Base-by-base conservation (phyloP, 2,329 filamentous ascomycete genomes). In the Talaromyces sp. region DNA sequence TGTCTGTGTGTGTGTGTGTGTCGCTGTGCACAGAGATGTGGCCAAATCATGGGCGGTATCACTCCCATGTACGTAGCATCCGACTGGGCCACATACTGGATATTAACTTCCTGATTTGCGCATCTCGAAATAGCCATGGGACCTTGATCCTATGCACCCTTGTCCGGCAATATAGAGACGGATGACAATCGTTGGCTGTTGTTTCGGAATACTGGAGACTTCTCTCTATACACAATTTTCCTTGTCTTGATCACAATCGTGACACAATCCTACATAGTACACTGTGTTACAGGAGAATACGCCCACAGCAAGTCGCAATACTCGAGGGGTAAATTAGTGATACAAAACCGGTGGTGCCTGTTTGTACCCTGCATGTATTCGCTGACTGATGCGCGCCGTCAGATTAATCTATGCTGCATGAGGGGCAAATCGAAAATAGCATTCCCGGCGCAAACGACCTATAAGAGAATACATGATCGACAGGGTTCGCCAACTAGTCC, bases 401-500 rank as follows among this genome's bases (percentile, higher is more conserved):
- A 52, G 16, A 33, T 23, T 54, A 54, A 54, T 35, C 31, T 23
- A 33, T 33, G 14, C 28, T 12, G 50, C 50, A 37, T 52, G 44
- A 25, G 44, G 50, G 31, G 31, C 31, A 37, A 40, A 25, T 25
- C 42, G 11, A 12, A 37, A 16, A 37, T 16, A 31, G 14, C 28
- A 50, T 33, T n/a, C 28, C 28, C 28, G 48, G 28, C 48, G 9
- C 9, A 12, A 52, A 52, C 16, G 33, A 52, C 48, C 48, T 52
- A 52, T 52, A 21, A 28, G 48, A 52, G 28, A 52, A 52, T 52
- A 52, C 48, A 33, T 31, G 48, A 33, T 52, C 46, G 25, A 52
- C 46, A 52, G 46, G 25, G 46, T 28, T 33, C 16, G 31, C 48
- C 0, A 12, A 37, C 50, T 35, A 54, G 28, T 14, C 42, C 31